Conservation (phyloP, 129 eudicot species). For the sunflower (Helianthus annuus) region HanXRQr2.0-SUNRISE NC_035447.2:3128021-3128520, state of each 20-base stretch:
- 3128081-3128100: slow-evolving; percentile 12
- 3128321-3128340: too few relatives aligned
- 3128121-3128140: neutral
- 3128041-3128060: slow-evolving; percentile 83
- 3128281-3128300: too few relatives aligned
- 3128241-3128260: slow-evolving; percentile 89
- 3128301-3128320: too few relatives aligned
- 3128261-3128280: slow-evolving; percentile 1
- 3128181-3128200: slow-evolving; percentile 91
- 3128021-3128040: slow-evolving; percentile 97
- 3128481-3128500: slow-evolving; percentile 98
- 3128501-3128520: slow-evolving; percentile 87
- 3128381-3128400: slow-evolving; percentile 98
- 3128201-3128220: slow-evolving; percentile 96
- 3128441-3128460: slow-evolving; percentile 99
- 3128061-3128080: slow-evolving; percentile 97
- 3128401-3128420: slow-evolving; percentile 88
- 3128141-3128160: slow-evolving; percentile 14
- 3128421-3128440: slow-evolving; percentile 92
- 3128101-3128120: slow-evolving; percentile 2
- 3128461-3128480: slow-evolving; percentile 98
- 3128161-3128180: slow-evolving; percentile 95
- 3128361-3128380: slow-evolving; percentile 40
- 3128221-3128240: slow-evolving; percentile 89
- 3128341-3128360: neutral